These are phyloP conservation scores for Nicotiana attenuata DNA, from an alignment of 257 asterid genomes.

Conservation along the genomic window DNA sequence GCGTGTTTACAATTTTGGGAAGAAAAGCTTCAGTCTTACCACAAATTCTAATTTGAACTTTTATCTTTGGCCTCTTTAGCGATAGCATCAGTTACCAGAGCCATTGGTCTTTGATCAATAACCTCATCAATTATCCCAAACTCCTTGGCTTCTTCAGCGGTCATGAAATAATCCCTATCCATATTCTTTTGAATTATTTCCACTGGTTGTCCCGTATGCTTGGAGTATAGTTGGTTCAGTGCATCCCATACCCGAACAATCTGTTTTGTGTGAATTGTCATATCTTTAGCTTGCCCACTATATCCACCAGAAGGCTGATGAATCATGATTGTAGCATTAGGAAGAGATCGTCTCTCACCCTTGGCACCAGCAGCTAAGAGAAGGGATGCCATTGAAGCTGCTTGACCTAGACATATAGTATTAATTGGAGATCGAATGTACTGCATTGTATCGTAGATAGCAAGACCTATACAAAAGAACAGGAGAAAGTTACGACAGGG, in stretches of 20 bases:
- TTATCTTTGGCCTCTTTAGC: conserved; percentile 53
- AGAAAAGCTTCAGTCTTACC: conserved; percentile 28
- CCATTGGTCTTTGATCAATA: conserved; percentile 66
- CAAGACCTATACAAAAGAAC: conserved; percentile 53
- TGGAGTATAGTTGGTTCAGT: conserved; percentile 42
- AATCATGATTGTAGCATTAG: conserved; percentile 87
- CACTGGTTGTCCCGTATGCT: conserved; percentile 80
- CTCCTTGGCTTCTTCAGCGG: conserved; percentile 88
- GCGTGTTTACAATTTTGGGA: background rate
- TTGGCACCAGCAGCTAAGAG: conserved; percentile 94
- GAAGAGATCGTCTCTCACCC: conserved; percentile 85
- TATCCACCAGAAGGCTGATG: conserved; percentile 97
- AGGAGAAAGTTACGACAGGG: background rate
- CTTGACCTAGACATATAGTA: conserved; percentile 89
- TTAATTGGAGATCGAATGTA: conserved; percentile 84
- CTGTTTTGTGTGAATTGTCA: conserved; percentile 78
- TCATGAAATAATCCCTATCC: conserved; percentile 94
- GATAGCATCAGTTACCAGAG: conserved; percentile 67
- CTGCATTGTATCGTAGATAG: conserved; percentile 95
- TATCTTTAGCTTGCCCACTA: conserved; percentile 91
- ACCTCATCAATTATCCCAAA: conserved; percentile 93
- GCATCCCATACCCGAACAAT: conserved; percentile 82
- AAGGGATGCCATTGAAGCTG: conserved; percentile 97
- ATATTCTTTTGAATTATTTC: conserved; percentile 59
- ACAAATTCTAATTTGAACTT: conserved; percentile 41